phyloP scores from a whole-genome alignment of 177 flowering plant genomes.

The Vitis hybrid region DNA sequence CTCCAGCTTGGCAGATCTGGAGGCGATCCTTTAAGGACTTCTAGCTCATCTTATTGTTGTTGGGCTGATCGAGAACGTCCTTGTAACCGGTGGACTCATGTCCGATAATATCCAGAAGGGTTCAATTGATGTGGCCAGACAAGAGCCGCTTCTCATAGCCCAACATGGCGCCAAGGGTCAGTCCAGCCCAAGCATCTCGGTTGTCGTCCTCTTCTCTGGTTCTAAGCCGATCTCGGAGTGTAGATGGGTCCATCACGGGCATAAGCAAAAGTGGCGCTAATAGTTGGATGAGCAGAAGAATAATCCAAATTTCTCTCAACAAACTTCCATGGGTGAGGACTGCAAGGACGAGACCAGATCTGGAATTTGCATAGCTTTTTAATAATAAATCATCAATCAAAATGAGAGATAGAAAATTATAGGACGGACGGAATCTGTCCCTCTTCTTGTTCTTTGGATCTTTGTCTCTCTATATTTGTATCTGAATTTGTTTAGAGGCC shows the following conservation, averaged over 20 bases:
- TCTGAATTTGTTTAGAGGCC: not conserved
- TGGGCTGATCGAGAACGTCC: slow-evolving; percentile 2
- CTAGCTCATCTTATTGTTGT: slow-evolving; percentile 42
- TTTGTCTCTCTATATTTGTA: not conserved
- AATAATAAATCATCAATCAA: too few relatives aligned
- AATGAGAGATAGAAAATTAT: not conserved
- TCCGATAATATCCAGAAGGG: slow-evolving; percentile 63
- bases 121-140: slow-evolving; percentile 22
- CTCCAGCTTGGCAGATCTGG: slow-evolving; percentile 44
- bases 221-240: slow-evolving; percentile 31
- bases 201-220: slow-evolving; percentile 20
- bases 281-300: too few relatives aligned
- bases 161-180: slow-evolving; percentile 46
- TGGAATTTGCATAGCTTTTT: too few relatives aligned
- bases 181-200: slow-evolving; percentile 26
- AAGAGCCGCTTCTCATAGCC: slow-evolving; percentile 22
- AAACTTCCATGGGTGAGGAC: too few relatives aligned
- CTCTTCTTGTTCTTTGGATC: not conserved
- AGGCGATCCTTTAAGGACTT: slow-evolving; percentile 54
- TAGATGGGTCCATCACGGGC: slow-evolving; percentile 8
- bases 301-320: too few relatives aligned
- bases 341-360: too few relatives aligned
- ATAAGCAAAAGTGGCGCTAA: not conserved
- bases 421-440: not conserved
- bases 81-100: slow-evolving; percentile 41